These are phyloP conservation scores for Hebeloma cylindrosporum DNA, from an alignment of 768 basidiomycete species.

Conservation along the genomic window DNA sequence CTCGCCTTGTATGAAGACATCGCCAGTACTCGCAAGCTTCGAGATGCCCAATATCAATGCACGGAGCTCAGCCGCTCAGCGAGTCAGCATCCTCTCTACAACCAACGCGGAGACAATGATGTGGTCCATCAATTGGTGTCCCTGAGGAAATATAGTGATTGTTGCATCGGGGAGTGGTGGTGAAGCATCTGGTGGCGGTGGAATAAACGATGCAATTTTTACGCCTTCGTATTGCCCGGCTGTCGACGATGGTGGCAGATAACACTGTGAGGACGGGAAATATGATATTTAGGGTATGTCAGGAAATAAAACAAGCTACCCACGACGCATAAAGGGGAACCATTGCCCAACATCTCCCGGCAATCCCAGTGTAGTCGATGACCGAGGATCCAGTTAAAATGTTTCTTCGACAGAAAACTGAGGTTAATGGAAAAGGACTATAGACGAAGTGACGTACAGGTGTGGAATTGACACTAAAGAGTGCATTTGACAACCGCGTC, in stretches of 20 bases:
- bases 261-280: constrained; percentile 6
- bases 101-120: constrained; percentile 45
- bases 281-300: not conserved
- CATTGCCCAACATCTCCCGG: constrained; percentile 42
- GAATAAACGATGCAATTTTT: constrained; percentile 47
- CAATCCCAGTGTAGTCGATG: constrained; percentile 49
- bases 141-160: constrained; percentile 46
- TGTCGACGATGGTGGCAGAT: constrained; percentile 4
- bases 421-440: not conserved
- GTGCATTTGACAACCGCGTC: constrained; percentile 39
- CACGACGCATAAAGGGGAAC: constrained; percentile 48
- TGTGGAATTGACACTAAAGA: constrained; percentile 33
- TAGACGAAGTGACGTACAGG: constrained; percentile 22
- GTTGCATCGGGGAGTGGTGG: constrained; percentile 47
- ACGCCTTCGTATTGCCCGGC: constrained; percentile 22
- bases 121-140: constrained; percentile 44
- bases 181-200: constrained; percentile 45
- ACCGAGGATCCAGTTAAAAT: constrained; percentile 42
- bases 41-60: no score
- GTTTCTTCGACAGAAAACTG: constrained; percentile 28
- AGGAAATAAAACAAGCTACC: constrained; percentile 16
- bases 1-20: no score
- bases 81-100: constrained; percentile 39
- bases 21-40: no score
- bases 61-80: constrained; percentile 9